Evolutionary conservation across 495 filamentous ascomycete genomes (phyloP).

Genomic region (Poronia punctata): DNA sequence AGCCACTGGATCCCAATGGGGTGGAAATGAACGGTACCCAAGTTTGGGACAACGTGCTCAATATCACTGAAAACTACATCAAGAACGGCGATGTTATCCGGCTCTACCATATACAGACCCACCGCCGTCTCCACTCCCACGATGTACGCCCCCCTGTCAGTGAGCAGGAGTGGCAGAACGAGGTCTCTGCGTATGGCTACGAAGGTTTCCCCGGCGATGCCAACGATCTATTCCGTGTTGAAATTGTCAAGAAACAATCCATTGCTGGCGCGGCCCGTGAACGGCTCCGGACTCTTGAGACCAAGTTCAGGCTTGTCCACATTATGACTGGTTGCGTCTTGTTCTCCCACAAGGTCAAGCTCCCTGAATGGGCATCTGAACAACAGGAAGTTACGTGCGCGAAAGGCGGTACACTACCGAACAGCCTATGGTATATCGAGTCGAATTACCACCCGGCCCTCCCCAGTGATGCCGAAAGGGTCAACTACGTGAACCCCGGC

Average conservation of each 20-base stretch:
- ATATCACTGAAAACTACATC: slow-evolving; percentile 54
- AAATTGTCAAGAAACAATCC: slow-evolving; percentile 88
- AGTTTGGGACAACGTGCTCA: slow-evolving; percentile 71
- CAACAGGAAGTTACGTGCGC: slow-evolving; percentile 98
- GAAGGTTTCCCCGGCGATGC: slow-evolving; percentile 96
- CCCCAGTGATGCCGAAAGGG: slow-evolving; percentile 69
- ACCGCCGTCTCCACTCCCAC: slow-evolving; percentile 90
- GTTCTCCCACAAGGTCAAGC: slow-evolving; percentile 97
- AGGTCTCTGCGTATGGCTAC: slow-evolving; percentile 95
- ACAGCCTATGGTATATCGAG: slow-evolving; percentile 96
- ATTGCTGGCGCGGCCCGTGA: slow-evolving; percentile 73
- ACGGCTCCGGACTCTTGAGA: slow-evolving; percentile 86
- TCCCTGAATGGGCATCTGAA: slow-evolving; percentile 93
- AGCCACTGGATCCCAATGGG: slow-evolving; percentile 71
- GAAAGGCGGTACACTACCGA: slow-evolving; percentile 84
- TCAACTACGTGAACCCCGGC: slow-evolving; percentile 90
- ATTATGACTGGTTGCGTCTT: slow-evolving; percentile 94
- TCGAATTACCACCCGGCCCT: slow-evolving; percentile 76
- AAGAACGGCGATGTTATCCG: slow-evolving; percentile 73
- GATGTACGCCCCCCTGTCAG: slow-evolving; percentile 95
- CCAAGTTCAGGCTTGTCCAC: slow-evolving; percentile 91
- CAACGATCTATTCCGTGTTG: slow-evolving; percentile 90
- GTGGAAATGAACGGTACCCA: slow-evolving; percentile 66
- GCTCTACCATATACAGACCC: slow-evolving; percentile 75
- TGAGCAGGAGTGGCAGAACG: slow-evolving; percentile 97